phyloP scores from a whole-genome alignment of 2,329 filamentous ascomycete genomes.

The Ascochyta rabiei region DNA sequence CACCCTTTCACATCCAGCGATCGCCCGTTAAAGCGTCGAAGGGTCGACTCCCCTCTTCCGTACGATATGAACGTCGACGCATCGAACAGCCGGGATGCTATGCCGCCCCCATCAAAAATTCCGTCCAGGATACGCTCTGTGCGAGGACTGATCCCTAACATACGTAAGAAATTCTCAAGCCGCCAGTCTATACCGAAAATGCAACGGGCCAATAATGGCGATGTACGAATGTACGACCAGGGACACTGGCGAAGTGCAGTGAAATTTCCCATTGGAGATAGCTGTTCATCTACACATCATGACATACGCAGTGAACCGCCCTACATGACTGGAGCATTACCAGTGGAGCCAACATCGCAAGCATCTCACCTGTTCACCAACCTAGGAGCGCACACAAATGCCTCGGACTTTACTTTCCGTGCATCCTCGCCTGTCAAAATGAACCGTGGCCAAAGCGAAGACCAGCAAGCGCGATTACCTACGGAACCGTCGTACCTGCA shows the following conservation, averaged over 20 bases:
- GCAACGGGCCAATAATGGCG: neutral
- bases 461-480: slow-evolving; percentile 20
- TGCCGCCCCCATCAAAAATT: slow-evolving; percentile 48
- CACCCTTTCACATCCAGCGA: slow-evolving; percentile 20
- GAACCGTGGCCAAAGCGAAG: neutral
- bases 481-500: slow-evolving; percentile 38
- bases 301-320: slow-evolving; percentile 9
- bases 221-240: slow-evolving; percentile 17
- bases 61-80: slow-evolving; percentile 20
- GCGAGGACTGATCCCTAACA: slow-evolving; percentile 30
- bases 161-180: slow-evolving; percentile 32
- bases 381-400: slow-evolving; percentile 11
- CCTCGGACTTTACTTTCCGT: slow-evolving; percentile 27
- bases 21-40: slow-evolving; percentile 40
- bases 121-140: slow-evolving; percentile 36
- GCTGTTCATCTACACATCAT: slow-evolving; percentile 3
- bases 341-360: slow-evolving; percentile 14
- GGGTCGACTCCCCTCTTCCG: slow-evolving; percentile 39
- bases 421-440: slow-evolving; percentile 25
- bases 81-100: slow-evolving; percentile 40
- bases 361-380: slow-evolving; percentile 7
- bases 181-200: slow-evolving; percentile 9
- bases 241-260: slow-evolving; percentile 13
- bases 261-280: neutral
- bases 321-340: slow-evolving; percentile 38